These are phyloP conservation scores for Metschnikowia santaceciliae DNA, from an alignment of 805 yeast genomes.

Conservation along the genomic window DNA sequence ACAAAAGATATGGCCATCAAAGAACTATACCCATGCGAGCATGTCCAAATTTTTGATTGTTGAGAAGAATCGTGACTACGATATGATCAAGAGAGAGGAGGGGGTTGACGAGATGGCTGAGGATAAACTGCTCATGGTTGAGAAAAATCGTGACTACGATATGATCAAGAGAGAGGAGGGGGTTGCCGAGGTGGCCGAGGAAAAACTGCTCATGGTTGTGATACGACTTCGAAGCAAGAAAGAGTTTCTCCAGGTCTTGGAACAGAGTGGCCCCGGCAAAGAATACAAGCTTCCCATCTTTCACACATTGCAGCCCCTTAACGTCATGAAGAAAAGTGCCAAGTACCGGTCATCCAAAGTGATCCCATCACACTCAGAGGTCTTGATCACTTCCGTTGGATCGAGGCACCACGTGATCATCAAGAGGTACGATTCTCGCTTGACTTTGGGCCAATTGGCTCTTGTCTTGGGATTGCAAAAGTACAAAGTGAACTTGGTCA, in stretches of 20 bases:
- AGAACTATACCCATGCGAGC: neutral
- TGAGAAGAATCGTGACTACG: neutral
- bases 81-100: neutral
- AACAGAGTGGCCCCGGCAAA: conserved; percentile 9
- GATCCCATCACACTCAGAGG: neutral
- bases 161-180: neutral
- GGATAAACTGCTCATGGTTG: neutral
- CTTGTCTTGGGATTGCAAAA: conserved; percentile 13
- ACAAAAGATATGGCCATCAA: neutral
- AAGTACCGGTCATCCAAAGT: conserved; percentile 3
- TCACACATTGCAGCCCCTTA: conserved; percentile 1
- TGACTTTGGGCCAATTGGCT: conserved; percentile 14
- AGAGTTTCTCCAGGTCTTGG: conserved; percentile 5
- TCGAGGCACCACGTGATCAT: conserved; percentile 1
- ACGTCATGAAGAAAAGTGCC: conserved; percentile 1
- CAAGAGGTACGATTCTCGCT: conserved; percentile 13
- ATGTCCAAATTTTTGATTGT: neutral
- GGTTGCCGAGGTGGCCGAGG: no score
- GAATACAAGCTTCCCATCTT: conserved; percentile 15
- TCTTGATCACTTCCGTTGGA: neutral
- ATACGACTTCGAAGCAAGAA: conserved; percentile 3
- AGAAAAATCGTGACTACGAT: neutral
- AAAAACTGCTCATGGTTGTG: conserved; percentile 3
- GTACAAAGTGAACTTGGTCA: conserved; percentile 49
- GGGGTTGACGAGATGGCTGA: no score